Conservation (phyloP, 177 flowering plant genomes). For the Vitis hybrid region DNA sequence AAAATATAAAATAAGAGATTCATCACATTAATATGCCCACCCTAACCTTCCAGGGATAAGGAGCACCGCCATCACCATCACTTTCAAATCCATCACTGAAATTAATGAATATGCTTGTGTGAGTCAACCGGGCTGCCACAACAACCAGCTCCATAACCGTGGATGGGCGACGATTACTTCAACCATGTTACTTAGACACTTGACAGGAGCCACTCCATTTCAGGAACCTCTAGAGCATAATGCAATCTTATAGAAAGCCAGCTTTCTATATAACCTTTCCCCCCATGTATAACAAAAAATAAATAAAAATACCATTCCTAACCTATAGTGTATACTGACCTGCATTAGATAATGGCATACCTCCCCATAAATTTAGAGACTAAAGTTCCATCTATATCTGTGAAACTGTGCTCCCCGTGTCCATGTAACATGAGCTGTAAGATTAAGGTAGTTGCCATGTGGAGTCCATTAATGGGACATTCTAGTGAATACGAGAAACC, state of each 20-base stretch:
- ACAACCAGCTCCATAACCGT: constrained; percentile 81
- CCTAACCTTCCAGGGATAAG: constrained; percentile 96
- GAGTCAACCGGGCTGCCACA: constrained; percentile 95
- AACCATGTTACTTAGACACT: constrained; percentile 48
- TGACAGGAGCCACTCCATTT: constrained; percentile 33
- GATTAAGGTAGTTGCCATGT: constrained; percentile 9
- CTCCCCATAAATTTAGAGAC: background rate
- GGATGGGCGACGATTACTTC: constrained; percentile 64
- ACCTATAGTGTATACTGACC: background rate
- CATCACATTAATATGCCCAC: constrained; percentile 81
- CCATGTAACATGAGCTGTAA: constrained; percentile 48
- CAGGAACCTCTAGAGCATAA: constrained; percentile 17
- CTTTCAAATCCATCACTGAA: constrained; percentile 26
- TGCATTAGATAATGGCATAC: background rate
- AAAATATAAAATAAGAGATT: constrained; percentile 61
- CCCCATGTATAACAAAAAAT: background rate
- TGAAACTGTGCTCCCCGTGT: constrained; percentile 29
- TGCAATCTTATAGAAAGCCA: constrained; percentile 5
- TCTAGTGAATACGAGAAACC: constrained; percentile 11
- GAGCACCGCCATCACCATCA: constrained; percentile 58
- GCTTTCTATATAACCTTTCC: background rate
- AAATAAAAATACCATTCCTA: background rate
- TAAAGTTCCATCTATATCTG: constrained; percentile 5
- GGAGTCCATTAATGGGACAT: constrained; percentile 14
- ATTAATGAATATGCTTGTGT: constrained; percentile 36